Evolutionary conservation across 2,329 filamentous ascomycete genomes (phyloP).

Genomic region (Ascochyta rabiei): DNA sequence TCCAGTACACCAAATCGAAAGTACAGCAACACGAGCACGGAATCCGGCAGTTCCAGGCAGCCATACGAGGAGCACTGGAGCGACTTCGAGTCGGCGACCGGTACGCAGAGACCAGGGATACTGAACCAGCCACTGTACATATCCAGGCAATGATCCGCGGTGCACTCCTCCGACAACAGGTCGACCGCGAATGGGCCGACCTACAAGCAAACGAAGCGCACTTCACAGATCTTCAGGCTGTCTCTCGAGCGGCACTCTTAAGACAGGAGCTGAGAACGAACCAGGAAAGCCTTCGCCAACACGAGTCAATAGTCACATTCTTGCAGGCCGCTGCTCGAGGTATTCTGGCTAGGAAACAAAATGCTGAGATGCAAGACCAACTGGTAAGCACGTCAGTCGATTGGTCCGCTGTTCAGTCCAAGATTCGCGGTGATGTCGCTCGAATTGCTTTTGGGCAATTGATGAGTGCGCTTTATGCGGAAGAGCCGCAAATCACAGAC

Average conservation of each 20-base stretch:
- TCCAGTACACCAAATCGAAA: conserved; percentile 54
- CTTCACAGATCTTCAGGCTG: conserved; percentile 48
- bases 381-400: conserved; percentile 50
- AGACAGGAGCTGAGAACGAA: conserved; percentile 46
- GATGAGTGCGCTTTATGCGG: conserved; percentile 40
- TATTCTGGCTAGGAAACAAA: conserved; percentile 47
- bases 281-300: conserved; percentile 43
- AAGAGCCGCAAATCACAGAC: conserved; percentile 41
- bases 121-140: conserved; percentile 63
- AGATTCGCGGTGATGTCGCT: conserved; percentile 49
- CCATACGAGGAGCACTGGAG: conserved; percentile 57
- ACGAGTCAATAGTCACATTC: conserved; percentile 52
- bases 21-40: conserved; percentile 54
- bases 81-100: conserved; percentile 55
- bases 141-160: conserved; percentile 67
- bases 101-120: conserved; percentile 66
- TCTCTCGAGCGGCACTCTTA: conserved; percentile 50
- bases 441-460: conserved; percentile 33
- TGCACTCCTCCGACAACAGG: conserved; percentile 65
- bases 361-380: conserved; percentile 48
- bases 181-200: conserved; percentile 50
- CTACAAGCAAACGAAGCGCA: conserved; percentile 58
- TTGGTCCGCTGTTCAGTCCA: conserved; percentile 55
- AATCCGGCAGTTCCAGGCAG: conserved; percentile 61
- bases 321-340: conserved; percentile 72